Conservation (phyloP, 208 protist genomes). For the Crithidia sp. region DNA sequence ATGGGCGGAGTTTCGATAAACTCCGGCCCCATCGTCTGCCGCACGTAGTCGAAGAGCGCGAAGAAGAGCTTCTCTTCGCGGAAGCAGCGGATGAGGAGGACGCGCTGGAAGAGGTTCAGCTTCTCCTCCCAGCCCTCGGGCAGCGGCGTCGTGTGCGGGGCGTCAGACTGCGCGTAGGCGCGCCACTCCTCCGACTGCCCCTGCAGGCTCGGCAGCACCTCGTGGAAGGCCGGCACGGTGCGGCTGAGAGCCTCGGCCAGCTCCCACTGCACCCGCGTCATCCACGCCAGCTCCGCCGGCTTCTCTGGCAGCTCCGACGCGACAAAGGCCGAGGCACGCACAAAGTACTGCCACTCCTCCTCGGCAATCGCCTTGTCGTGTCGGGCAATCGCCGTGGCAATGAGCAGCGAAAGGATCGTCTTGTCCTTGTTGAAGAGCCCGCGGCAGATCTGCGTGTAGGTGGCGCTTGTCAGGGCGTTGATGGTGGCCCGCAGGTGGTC, state of each 20-base stretch:
- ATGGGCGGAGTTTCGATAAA: slow-evolving; percentile 96
- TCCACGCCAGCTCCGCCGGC: slow-evolving; percentile 61
- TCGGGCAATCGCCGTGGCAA: slow-evolving; percentile 89
- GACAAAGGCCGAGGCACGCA: slow-evolving; percentile 89
- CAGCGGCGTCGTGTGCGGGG: slow-evolving; percentile 57
- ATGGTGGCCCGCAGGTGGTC: slow-evolving; percentile 87
- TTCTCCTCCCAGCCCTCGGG: slow-evolving; percentile 63
- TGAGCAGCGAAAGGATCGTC: slow-evolving; percentile 94
- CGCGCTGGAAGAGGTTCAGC: slow-evolving; percentile 90
- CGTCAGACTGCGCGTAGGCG: slow-evolving; percentile 61
- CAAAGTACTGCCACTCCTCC: slow-evolving; percentile 94
- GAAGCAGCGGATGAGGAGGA: slow-evolving; percentile 94
- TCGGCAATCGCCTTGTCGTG: slow-evolving; percentile 65
- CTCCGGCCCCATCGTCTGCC: slow-evolving; percentile 84
- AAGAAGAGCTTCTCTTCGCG: slow-evolving; percentile 96
- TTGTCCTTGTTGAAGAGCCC: slow-evolving; percentile 99
- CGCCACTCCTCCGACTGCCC: slow-evolving; percentile 61
- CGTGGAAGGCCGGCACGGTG: slow-evolving; percentile 74
- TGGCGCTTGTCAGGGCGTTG: slow-evolving; percentile 80
- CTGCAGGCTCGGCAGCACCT: slow-evolving; percentile 60
- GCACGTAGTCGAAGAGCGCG: slow-evolving; percentile 89
- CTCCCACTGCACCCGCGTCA: slow-evolving; percentile 85
- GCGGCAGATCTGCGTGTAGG: slow-evolving; percentile 97
- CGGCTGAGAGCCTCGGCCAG: slow-evolving; percentile 83
- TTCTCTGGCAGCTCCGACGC: slow-evolving; percentile 65